Evolutionary conservation across 2,329 filamentous ascomycete species (phyloP).

Genomic region (Xylaria polymorpha): DNA sequence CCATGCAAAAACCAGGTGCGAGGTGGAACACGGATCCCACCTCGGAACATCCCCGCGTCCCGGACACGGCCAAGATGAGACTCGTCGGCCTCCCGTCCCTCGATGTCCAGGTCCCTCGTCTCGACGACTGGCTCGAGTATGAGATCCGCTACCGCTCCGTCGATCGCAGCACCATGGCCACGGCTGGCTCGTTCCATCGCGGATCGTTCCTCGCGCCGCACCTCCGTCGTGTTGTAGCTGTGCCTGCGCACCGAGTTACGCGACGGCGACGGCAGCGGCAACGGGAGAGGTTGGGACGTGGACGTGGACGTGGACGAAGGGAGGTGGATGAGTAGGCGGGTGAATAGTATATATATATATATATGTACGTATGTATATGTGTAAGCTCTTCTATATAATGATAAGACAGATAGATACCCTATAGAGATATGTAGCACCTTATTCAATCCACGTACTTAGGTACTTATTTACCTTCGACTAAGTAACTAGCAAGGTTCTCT

Average conservation of each 20-base stretch:
- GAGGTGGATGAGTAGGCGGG: not conserved
- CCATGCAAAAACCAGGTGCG: not conserved
- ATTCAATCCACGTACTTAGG: not conserved
- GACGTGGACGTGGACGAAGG: not conserved
- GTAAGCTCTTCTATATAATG: not conserved
- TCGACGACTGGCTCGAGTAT: slow-evolving; percentile 62
- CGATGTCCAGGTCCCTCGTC: slow-evolving; percentile 58
- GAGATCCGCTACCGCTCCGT: slow-evolving; percentile 64
- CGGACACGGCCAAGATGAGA: slow-evolving; percentile 49
- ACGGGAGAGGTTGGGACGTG: not conserved
- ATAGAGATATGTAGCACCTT: not conserved
- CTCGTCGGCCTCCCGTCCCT: slow-evolving; percentile 67
- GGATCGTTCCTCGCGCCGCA: slow-evolving; percentile 11
- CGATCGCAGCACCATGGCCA: slow-evolving; percentile 55
- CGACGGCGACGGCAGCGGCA: not conserved
- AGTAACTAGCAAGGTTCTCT: not conserved
- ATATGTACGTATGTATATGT: not conserved
- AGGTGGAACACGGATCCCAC: slow-evolving; percentile 7
- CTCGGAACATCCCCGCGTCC: slow-evolving; percentile 29
- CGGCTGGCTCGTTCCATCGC: slow-evolving; percentile 34
- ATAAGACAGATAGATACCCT: not conserved
- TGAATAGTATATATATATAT: not conserved
- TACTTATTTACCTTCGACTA: not conserved
- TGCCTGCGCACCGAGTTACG: not conserved
- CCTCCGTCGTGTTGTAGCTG: not conserved